Evolutionary conservation across 2,329 filamentous ascomycete genomes (phyloP).

Genomic region (Bipolaris cookei): DNA sequence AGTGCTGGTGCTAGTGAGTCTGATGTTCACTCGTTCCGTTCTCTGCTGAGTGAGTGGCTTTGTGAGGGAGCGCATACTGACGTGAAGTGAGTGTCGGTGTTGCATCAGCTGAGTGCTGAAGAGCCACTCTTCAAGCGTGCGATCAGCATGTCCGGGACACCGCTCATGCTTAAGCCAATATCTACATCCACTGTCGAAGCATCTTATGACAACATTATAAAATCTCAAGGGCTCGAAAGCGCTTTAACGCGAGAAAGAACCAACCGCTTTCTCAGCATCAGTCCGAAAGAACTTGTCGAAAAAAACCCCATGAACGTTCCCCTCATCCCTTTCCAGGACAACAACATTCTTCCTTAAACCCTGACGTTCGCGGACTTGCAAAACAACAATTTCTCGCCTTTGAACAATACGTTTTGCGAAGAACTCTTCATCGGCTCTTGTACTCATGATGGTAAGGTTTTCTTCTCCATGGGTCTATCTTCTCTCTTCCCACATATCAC

Average conservation of each 20-base stretch:
- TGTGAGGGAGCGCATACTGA: slow-evolving; percentile 5
- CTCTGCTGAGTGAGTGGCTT: too few relatives aligned
- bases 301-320: slow-evolving; percentile 47
- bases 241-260: slow-evolving; percentile 47
- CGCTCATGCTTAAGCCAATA: slow-evolving; percentile 50
- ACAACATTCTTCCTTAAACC: slow-evolving; percentile 45
- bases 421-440: slow-evolving; percentile 55
- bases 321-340: slow-evolving; percentile 51
- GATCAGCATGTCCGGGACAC: slow-evolving; percentile 36
- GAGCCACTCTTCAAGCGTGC: slow-evolving; percentile 30
- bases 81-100: slow-evolving; percentile 17
- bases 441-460: slow-evolving; percentile 49
- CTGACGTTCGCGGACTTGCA: slow-evolving; percentile 18
- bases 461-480: slow-evolving; percentile 27
- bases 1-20: slow-evolving; percentile 54
- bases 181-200: slow-evolving; percentile 47
- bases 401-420: slow-evolving; percentile 49
- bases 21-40: too few relatives aligned
- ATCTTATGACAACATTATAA: slow-evolving; percentile 49
- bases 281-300: slow-evolving; percentile 48
- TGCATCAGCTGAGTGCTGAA: slow-evolving; percentile 27
- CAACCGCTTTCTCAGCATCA: slow-evolving; percentile 46
- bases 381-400: neutral
- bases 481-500: slow-evolving; percentile 29
- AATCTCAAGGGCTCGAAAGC: slow-evolving; percentile 47